A percentile compares a stretch with the other conserved stretches of the same genome.
Conservation (phyloP, 1,284 basidiomycete genomes). For the Puccinia hordei region DNA sequence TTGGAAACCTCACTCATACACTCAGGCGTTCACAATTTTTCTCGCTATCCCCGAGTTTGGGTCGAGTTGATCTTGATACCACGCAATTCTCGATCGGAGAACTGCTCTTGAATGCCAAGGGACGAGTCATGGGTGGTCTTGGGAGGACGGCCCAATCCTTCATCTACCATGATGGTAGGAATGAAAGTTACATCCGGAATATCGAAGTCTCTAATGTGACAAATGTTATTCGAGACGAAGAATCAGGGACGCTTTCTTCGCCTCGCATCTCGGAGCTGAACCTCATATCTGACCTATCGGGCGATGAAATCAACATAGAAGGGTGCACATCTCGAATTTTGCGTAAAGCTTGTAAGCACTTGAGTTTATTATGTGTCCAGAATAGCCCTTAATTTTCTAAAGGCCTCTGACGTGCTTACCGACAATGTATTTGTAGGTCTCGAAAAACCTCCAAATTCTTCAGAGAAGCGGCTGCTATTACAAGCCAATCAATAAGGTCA, state of each 20-base stretch:
- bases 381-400: too few species aligned
- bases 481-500: too few species aligned
- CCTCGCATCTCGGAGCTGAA: background rate
- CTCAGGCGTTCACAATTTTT: slow-evolving; percentile 4
- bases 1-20: slow-evolving; percentile 16
- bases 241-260: slow-evolving; percentile 4
- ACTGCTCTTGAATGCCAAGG: slow-evolving; percentile 6
- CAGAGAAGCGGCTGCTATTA: too few species aligned
- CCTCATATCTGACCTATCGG: background rate
- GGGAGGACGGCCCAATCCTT: slow-evolving; percentile 40
- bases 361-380: too few species aligned
- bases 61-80: slow-evolving; percentile 17
- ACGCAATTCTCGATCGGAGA: slow-evolving; percentile 23
- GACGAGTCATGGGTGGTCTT: slow-evolving; percentile 19
- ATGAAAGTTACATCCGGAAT: slow-evolving; percentile 2
- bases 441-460: too few species aligned
- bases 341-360: background rate
- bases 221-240: slow-evolving; percentile 5
- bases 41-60: background rate
- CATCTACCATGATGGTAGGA: background rate
- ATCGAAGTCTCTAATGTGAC: slow-evolving; percentile 19
- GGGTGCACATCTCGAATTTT: slow-evolving; percentile 1
- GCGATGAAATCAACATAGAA: background rate
- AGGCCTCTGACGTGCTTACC: too few species aligned
- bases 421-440: too few species aligned